Evolutionary conservation across 2,329 filamentous ascomycete genomes (phyloP).

Genomic region (Ophiosphaerella korrae): DNA sequence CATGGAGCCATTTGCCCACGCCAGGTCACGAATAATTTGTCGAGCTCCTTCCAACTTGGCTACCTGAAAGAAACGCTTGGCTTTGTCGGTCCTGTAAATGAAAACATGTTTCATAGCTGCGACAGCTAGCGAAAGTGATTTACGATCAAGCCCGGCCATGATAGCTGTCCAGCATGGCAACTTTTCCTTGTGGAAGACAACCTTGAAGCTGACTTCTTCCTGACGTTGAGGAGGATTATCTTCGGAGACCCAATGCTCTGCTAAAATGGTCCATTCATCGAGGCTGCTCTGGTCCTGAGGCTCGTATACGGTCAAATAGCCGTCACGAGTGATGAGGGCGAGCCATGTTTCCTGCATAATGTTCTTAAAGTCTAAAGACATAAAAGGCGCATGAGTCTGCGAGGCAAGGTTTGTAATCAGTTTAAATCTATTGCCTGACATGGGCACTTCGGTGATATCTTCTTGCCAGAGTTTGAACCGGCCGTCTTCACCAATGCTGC

Average conservation of each 20-base stretch:
- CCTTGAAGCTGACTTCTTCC: slow-evolving; percentile 84
- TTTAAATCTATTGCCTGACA: slow-evolving; percentile 79
- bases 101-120: slow-evolving; percentile 83
- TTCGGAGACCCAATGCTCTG: slow-evolving; percentile 75
- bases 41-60: slow-evolving; percentile 75
- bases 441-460: slow-evolving; percentile 77
- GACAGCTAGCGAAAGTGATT: slow-evolving; percentile 80
- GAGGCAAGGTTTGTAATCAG: slow-evolving; percentile 65
- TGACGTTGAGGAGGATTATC: slow-evolving; percentile 68
- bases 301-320: slow-evolving; percentile 78
- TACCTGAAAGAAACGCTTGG: slow-evolving; percentile 83
- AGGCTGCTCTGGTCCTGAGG: slow-evolving; percentile 84
- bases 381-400: slow-evolving; percentile 72
- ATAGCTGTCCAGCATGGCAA: slow-evolving; percentile 79
- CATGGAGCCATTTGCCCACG: slow-evolving; percentile 91
- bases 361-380: slow-evolving; percentile 85
- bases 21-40: slow-evolving; percentile 81
- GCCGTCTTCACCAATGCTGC: slow-evolving; percentile 86
- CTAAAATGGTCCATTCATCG: slow-evolving; percentile 74
- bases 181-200: slow-evolving; percentile 87
- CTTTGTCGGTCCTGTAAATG: slow-evolving; percentile 77
- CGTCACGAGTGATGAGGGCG: slow-evolving; percentile 82
- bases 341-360: slow-evolving; percentile 84
- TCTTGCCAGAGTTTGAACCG: slow-evolving; percentile 93
- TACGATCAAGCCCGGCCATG: slow-evolving; percentile 78